Evolutionary conservation across 2,329 filamentous ascomycete genomes (phyloP).

Genomic region (Herpotrichia juniperi): DNA sequence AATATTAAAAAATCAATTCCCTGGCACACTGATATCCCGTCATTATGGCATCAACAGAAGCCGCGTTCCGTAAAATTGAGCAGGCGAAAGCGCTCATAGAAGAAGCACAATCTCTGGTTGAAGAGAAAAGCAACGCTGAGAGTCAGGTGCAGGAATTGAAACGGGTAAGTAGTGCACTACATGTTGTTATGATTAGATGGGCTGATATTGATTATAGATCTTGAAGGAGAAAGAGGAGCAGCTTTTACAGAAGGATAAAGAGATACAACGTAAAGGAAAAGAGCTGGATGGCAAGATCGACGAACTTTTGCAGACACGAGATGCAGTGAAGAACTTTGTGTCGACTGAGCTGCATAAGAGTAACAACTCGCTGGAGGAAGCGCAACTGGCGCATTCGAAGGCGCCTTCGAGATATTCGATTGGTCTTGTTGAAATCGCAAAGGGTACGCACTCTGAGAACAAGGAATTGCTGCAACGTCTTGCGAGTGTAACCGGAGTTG

Average conservation of each 20-base stretch:
- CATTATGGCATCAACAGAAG: neutral
- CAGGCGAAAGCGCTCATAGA: conserved; percentile 2
- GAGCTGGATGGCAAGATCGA: neutral
- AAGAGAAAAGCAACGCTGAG: conserved; percentile 1
- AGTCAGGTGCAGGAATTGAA: conserved; percentile 3
- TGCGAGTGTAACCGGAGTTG: neutral
- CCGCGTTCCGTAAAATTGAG: conserved; percentile 2
- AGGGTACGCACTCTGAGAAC: conserved; percentile 2
- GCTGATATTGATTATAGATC: neutral
- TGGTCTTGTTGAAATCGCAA: conserved; percentile 5
- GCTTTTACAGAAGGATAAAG: conserved; percentile 3
- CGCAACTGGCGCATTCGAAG: conserved; percentile 1
- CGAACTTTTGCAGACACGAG: neutral
- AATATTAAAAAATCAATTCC: neutral
- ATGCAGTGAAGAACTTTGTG: conserved; percentile 2
- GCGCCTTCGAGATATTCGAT: conserved; percentile 3
- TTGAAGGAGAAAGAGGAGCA: neutral
- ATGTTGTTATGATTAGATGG: neutral
- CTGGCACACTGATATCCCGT: neutral
- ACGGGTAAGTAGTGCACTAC: neutral
- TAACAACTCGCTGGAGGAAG: neutral
- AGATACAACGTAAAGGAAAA: conserved; percentile 1
- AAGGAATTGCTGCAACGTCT: conserved; percentile 4
- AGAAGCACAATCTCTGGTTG: neutral
- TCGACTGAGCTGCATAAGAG: neutral